These are phyloP conservation scores for Trypanosoma platydactyli DNA, from an alignment of 208 protist genomes.

Conservation along the genomic window DNA sequence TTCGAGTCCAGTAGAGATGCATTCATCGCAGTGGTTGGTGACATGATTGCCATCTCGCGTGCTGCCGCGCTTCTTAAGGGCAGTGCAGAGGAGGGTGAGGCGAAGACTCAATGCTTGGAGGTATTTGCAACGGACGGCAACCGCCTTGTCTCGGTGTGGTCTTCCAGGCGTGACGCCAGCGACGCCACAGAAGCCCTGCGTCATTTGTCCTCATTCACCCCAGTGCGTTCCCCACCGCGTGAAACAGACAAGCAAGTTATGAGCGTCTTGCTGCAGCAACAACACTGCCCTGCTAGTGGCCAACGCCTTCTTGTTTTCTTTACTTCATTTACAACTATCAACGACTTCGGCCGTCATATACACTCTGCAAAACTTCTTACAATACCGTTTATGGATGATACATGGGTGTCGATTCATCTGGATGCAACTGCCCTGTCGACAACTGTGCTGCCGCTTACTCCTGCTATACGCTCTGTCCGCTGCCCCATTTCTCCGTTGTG, in stretches of 20 bases:
- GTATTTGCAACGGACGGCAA: slow-evolving; percentile 16
- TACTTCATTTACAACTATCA: slow-evolving; percentile 32
- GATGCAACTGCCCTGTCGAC: slow-evolving; percentile 27
- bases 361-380: slow-evolving; percentile 10
- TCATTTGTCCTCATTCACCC: not conserved
- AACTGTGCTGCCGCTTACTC: slow-evolving; percentile 24
- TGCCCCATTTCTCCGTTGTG: slow-evolving; percentile 40
- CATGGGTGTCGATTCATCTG: slow-evolving; percentile 26
- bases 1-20: slow-evolving; percentile 13
- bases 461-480: slow-evolving; percentile 30
- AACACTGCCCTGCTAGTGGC: not conserved
- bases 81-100: too few relatives aligned
- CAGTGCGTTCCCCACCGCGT: slow-evolving; percentile 22
- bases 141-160: slow-evolving; percentile 11
- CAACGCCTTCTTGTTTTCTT: slow-evolving; percentile 22
- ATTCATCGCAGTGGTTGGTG: slow-evolving; percentile 19
- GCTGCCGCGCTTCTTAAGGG: not conserved
- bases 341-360: slow-evolving; percentile 22
- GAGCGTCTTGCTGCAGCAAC: slow-evolving; percentile 2
- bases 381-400: slow-evolving; percentile 20
- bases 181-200: slow-evolving; percentile 3
- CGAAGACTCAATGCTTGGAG: slow-evolving; percentile 1
- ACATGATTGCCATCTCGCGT: slow-evolving; percentile 21
- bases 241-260: slow-evolving; percentile 25
- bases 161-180: not conserved